Evolutionary conservation across 768 basidiomycete species (phyloP).

Genomic region (Terana coerulea): DNA sequence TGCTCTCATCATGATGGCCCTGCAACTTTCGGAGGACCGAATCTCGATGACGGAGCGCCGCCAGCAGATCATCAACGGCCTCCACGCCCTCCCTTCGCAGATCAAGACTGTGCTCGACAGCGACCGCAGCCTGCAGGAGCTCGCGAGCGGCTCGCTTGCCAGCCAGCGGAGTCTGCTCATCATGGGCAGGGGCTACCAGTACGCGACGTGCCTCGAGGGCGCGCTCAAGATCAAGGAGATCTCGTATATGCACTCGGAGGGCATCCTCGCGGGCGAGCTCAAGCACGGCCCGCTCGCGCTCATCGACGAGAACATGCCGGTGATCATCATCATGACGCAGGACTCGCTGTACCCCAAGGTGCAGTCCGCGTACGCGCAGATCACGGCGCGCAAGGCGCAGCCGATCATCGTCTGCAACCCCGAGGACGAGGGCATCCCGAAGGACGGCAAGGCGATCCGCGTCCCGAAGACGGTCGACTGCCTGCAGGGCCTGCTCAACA

Average conservation of each 20-base stretch:
- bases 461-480: conserved; percentile 94
- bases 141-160: conserved; percentile 73
- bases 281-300: conserved; percentile 98
- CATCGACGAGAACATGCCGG: conserved; percentile 97
- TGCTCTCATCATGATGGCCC: conserved; percentile 96
- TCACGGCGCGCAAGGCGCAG: conserved; percentile 95
- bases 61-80: conserved; percentile 88
- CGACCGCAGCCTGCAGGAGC: conserved; percentile 72
- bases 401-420: conserved; percentile 96
- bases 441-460: conserved; percentile 81
- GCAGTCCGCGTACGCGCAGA: conserved; percentile 92
- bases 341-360: conserved; percentile 99
- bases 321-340: conserved; percentile 99
- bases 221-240: conserved; percentile 99
- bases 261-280: conserved; percentile 96
- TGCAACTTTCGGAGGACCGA: conserved; percentile 95
- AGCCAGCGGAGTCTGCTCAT: conserved; percentile 86
- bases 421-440: conserved; percentile 74
- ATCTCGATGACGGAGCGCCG: conserved; percentile 90
- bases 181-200: conserved; percentile 99
- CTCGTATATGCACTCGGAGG: conserved; percentile 85
- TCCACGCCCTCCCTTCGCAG: conserved; percentile 85
- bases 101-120: conserved; percentile 84
- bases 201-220: conserved; percentile 97
- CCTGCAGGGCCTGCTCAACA: conserved; percentile 92